A percentile compares a stretch with the other conserved stretches of the same genome.
phyloP scores from a whole-genome alignment of 2,329 filamentous ascomycete species.

The Stromatinia cepivora region DNA sequence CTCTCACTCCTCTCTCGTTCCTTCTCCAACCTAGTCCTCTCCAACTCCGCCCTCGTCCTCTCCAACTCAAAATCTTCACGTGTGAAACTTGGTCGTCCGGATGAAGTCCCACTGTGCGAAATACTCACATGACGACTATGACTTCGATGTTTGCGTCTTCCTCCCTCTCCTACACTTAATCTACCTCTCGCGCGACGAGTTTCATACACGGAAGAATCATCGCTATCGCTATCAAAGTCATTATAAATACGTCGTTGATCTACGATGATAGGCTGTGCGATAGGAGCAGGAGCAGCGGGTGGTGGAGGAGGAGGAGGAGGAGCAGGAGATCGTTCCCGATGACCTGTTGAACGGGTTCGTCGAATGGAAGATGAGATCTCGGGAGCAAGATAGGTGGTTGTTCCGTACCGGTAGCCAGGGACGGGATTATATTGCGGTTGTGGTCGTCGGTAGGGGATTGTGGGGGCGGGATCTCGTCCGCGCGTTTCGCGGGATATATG shows the following conservation, averaged over 20 bases:
- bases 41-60: constrained; percentile 49
- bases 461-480: constrained; percentile 44
- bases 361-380: constrained; percentile 29
- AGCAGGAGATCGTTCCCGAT: constrained; percentile 16
- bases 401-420: constrained; percentile 26
- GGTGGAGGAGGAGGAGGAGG: constrained; percentile 24
- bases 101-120: neutral
- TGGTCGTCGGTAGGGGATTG: constrained; percentile 32
- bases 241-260: constrained; percentile 43
- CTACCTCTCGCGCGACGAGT: constrained; percentile 33
- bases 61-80: constrained; percentile 44
- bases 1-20: constrained; percentile 45
- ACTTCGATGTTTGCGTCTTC: constrained; percentile 5
- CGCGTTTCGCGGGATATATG: constrained; percentile 41
- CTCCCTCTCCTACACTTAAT: neutral
- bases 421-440: constrained; percentile 37
- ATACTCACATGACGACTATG: constrained; percentile 22
- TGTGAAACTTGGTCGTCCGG: constrained; percentile 7
- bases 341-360: constrained; percentile 29
- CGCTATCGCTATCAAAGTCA: constrained; percentile 19
- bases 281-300: constrained; percentile 14
- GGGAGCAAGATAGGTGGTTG: constrained; percentile 30
- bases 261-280: constrained; percentile 53
- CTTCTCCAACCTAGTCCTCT: constrained; percentile 47
- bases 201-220: constrained; percentile 8